phyloP scores from a whole-genome alignment of 1,139 yeast genomes.

The Meyerozyma guilliermondii region DNA sequence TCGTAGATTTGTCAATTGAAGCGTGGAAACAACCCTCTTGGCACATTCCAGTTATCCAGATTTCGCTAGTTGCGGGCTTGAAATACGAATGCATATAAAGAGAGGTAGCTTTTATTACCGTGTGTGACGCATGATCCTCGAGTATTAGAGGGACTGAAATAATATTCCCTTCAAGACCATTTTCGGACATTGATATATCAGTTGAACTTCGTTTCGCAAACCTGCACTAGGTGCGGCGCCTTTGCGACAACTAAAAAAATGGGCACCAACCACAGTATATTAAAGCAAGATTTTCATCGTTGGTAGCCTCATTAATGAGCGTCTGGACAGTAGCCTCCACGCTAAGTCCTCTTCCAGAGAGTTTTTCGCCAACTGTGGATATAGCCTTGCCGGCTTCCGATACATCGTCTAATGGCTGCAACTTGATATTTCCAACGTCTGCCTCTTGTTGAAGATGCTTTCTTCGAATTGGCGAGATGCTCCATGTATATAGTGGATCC shows the following conservation, averaged over 20 bases:
- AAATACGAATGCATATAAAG: conserved; percentile 11
- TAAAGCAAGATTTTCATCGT: conserved; percentile 60
- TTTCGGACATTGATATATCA: background rate
- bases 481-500: conserved; percentile 94
- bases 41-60: conserved; percentile 14
- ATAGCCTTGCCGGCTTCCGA: conserved; percentile 82
- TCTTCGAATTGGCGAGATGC: conserved; percentile 64
- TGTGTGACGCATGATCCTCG: conserved; percentile 14
- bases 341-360: conserved; percentile 63
- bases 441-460: conserved; percentile 48
- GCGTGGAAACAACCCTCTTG: conserved; percentile 16
- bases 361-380: conserved; percentile 63
- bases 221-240: background rate
- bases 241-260: no score
- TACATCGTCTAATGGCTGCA: conserved; percentile 44
- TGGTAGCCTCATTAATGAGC: conserved; percentile 72
- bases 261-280: conserved; percentile 85
- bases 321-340: conserved; percentile 83
- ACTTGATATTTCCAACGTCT: conserved; percentile 6
- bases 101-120: conserved; percentile 13
- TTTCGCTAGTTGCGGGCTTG: conserved; percentile 2
- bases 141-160: conserved; percentile 17
- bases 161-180: conserved; percentile 10
- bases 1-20: background rate
- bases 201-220: background rate